phyloP scores from a whole-genome alignment of 805 yeast species.

The Myxozyma neglecta region DNA sequence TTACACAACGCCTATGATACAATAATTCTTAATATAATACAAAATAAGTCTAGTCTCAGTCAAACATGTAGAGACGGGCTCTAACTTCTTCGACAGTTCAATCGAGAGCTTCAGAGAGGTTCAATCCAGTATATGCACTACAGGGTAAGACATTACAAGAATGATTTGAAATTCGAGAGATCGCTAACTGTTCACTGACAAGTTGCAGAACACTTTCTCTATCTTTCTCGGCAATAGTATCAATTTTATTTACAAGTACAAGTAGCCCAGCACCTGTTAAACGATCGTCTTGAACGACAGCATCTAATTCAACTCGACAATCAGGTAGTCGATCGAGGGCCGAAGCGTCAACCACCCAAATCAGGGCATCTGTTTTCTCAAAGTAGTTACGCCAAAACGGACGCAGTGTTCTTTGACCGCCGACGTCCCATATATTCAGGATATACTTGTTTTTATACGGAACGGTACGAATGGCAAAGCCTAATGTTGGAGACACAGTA shows the following conservation, averaged over 20 bases:
- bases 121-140: constrained; percentile 51
- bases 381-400: constrained; percentile 94
- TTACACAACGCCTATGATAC: neutral
- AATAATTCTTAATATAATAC: neutral
- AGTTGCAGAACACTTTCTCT: neutral
- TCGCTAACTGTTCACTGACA: constrained; percentile 35
- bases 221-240: constrained; percentile 43
- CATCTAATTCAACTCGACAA: constrained; percentile 62
- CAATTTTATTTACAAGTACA: constrained; percentile 73
- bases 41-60: constrained; percentile 3
- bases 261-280: constrained; percentile 68
- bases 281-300: constrained; percentile 63
- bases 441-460: constrained; percentile 38
- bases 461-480: constrained; percentile 75
- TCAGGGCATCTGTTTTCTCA: constrained; percentile 71
- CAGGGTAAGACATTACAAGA: constrained; percentile 47
- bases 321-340: constrained; percentile 63
- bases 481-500: constrained; percentile 83
- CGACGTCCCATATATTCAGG: constrained; percentile 67
- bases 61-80: constrained; percentile 40
- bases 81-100: constrained; percentile 48
- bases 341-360: constrained; percentile 82
- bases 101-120: constrained; percentile 45
- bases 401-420: constrained; percentile 81
- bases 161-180: constrained; percentile 44